Base-by-base conservation (phyloP, 345 rosid species). In the Populus alba region DNA sequence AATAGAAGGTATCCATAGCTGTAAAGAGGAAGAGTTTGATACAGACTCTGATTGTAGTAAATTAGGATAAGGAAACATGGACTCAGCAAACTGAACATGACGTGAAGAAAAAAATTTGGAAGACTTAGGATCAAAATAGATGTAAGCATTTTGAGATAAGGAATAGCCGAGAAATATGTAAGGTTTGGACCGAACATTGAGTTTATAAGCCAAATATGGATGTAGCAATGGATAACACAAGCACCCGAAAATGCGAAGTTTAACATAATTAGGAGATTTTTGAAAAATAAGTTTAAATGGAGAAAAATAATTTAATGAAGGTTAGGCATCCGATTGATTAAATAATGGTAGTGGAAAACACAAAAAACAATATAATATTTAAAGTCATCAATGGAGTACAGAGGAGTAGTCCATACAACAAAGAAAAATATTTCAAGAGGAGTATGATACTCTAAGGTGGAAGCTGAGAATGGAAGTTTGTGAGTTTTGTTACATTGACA, bases 271-370 rank as follows among this genome's bases (percentile, higher is more conserved):
- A 0, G 71, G 29, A 17, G 43, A 3, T 1, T 18, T 2, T 0
- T 0, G 0, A 9, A 68, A 68, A 0, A 68, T 8, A 0, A 13
- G 3, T 2, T 35, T 25, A 20, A 7, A 37, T 0, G 3, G 71
- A 37, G 23, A 15, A 1, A 0, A 27, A 27, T 27, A 5, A 6
- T 27, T 0, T 3, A 49, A 6, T 5, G 27, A 25, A 0, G 2
- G 62, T 25, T 62, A 0, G 62, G 41, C 38, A 47, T 33, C 5
- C 8, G 15, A 49, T 49, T 71, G 2, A 71, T 49, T 16, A 71
- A 51, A 29, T 31, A 71, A 29, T 11, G 9, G 62, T 0, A 1
- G 16, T 71, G 1, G 39, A 31, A 45, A 27, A 27, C 27, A 27
- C 27, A 27, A 27, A 27, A 27, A 27, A 27, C 27, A 27, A 27